Conservation (phyloP, 129 eudicot species). For the Flaveria robusta region DNA sequence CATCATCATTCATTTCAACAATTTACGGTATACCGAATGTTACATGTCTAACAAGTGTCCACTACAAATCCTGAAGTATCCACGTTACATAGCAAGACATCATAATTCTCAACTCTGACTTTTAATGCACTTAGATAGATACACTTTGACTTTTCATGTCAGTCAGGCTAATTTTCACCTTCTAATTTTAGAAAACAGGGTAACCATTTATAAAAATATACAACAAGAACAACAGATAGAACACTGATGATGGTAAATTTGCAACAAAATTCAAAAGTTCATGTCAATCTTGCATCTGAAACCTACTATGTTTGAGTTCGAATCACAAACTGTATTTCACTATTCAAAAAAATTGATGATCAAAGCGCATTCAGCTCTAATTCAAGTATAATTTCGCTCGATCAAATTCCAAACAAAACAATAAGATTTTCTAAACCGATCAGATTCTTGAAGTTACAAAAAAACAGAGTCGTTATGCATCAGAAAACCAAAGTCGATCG, state of each 20-base stretch:
- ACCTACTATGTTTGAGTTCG: slow-evolving; percentile 17
- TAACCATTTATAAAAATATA: slow-evolving; percentile 3
- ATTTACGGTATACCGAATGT: no score
- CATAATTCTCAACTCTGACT: slow-evolving; percentile 17
- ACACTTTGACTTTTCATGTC: slow-evolving; percentile 23
- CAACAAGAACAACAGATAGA: slow-evolving; percentile 6
- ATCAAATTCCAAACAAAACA: slow-evolving; percentile 6
- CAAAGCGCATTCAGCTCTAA: slow-evolving; percentile 18
- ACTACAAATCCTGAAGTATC: slow-evolving; percentile 1
- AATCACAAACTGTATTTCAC: neutral
- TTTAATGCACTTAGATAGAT: neutral
- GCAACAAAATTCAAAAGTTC: neutral
- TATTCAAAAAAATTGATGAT: neutral
- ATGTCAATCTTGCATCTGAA: neutral
- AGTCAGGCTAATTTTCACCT: neutral
- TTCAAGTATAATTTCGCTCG: neutral
- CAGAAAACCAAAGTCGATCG: slow-evolving; percentile 1
- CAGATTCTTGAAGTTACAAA: slow-evolving; percentile 14
- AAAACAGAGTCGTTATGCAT: slow-evolving; percentile 6
- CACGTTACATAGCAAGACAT: slow-evolving; percentile 18
- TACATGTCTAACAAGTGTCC: slow-evolving; percentile 8
- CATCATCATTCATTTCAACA: neutral
- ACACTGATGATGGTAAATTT: neutral
- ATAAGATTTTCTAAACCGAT: neutral
- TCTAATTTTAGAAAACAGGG: neutral